Conservation (phyloP, 371 early-diverging fungal genomes). For the Lichtheimia ornata region DNA sequence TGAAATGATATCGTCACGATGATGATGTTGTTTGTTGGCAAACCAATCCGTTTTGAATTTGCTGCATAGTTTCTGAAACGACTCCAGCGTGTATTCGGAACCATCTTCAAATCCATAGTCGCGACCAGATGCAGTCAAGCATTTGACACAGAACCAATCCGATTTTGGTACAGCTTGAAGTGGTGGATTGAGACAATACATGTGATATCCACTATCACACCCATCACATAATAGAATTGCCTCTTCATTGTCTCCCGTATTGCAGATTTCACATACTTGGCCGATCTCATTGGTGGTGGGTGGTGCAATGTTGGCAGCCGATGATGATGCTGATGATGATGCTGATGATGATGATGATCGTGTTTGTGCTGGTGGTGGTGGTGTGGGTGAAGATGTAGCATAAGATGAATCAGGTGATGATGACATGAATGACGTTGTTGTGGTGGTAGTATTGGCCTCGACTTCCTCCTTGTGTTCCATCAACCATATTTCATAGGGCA, state of each 20-base stretch:
- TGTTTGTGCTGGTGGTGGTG: not conserved
- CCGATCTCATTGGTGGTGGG: constrained; percentile 7
- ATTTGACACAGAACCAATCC: constrained; percentile 88
- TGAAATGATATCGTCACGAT: constrained; percentile 40
- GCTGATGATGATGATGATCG: not conserved
- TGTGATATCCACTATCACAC: constrained; percentile 84
- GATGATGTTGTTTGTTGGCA: constrained; percentile 22
- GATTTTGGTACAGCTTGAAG: constrained; percentile 64
- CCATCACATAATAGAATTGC: constrained; percentile 85
- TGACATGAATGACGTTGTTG: not conserved
- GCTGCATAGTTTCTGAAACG: constrained; percentile 79
- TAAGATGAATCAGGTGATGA: not conserved
- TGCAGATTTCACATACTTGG: constrained; percentile 67
- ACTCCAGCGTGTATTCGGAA: constrained; percentile 70
- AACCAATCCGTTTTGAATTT: constrained; percentile 85
- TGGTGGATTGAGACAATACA: constrained; percentile 78
- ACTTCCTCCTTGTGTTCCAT: constrained; percentile 37
- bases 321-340: not conserved
- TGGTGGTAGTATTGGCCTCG: not conserved
- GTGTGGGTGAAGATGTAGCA: not conserved
- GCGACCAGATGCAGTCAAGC: constrained; percentile 73
- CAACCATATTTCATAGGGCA: constrained; percentile 85
- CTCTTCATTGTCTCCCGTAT: constrained; percentile 57
- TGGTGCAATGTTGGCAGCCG: not conserved
- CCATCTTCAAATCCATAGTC: constrained; percentile 94